Base-by-base conservation (phyloP, 2,329 filamentous ascomycete genomes). In the Septoria linicola region DNA sequence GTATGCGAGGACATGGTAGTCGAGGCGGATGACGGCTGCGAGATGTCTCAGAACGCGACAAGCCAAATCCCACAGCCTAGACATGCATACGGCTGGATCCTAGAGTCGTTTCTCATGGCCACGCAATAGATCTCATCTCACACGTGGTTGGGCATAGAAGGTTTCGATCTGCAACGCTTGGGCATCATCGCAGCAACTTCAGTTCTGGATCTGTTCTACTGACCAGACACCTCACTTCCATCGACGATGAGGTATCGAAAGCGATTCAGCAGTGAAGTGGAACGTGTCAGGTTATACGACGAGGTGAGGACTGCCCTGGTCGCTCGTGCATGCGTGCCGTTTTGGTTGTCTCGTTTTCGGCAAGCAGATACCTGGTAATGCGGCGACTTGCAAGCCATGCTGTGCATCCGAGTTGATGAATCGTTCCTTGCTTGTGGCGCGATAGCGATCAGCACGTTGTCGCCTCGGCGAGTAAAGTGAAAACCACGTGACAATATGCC, bases 291-390 rank as follows among this genome's bases (percentile, higher is more conserved):
- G 23, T 25, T 46, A 23, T 20, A 46, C 20, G 27, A 32, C 20
- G 20, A 25, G 27, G 4, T 25, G 43, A 46, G 43, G 43, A 25
- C 27, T 8, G 8, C 37, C 43, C 32, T 37, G 43, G 32, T 36
- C 23, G 31, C 30, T 36, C 32, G 23, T 46, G 34, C 31, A 46
- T 46, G 7, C 32, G 43, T 37, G 43, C 27, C 41, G 41, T 44
- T 31, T 44, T 46, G 31, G 31, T 17, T 37, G n/a, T 30, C 32
- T 10, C 4, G 32, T 8, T 34, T n/a, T 23, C 19, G 34, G 34
- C 43, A 6, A 27, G 19, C 34, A 46, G 8, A 13, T 16, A 14
- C 32, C 21, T 37, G 13, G 32, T 32, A 20, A 10, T 2, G 21
- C 32, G 21, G n/a, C 37, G 20, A 32, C 19, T n/a, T 27, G 16